Conservation (phyloP, 108 stramenopile species). For the Skeletonema marinoi region DNA sequence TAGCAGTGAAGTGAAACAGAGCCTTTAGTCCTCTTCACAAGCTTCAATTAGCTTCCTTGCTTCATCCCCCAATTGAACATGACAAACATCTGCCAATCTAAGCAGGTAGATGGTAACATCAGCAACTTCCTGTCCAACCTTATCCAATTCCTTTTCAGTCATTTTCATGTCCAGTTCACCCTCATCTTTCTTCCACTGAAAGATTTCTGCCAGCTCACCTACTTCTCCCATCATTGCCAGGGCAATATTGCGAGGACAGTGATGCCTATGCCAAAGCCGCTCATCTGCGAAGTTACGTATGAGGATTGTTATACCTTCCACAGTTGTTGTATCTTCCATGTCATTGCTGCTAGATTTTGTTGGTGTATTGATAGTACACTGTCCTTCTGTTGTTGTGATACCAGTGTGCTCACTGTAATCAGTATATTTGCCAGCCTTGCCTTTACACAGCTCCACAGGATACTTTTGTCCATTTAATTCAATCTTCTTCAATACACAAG, state of each 20-base stretch:
- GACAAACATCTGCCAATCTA: conserved; percentile 74
- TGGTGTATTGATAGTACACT: conserved; percentile 57
- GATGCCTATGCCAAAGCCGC: conserved; percentile 77
- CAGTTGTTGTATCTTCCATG: conserved; percentile 25
- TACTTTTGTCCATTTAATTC: conserved; percentile 81
- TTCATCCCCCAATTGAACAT: conserved; percentile 34
- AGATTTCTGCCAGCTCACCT: conserved; percentile 90
- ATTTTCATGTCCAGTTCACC: conserved; percentile 5
- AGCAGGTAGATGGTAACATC: conserved; percentile 93
- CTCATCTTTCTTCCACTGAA: conserved; percentile 83
- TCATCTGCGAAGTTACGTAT: conserved; percentile 71
- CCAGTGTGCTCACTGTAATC: conserved; percentile 77
- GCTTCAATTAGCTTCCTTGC: conserved; percentile 8
- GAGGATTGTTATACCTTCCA: conserved; percentile 33
- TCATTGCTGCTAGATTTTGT: conserved; percentile 17
- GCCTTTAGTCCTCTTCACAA: background rate
- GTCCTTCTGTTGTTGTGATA: conserved; percentile 73
- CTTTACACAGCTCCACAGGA: conserved; percentile 86
- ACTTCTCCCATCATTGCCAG: conserved; percentile 89
- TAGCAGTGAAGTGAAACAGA: background rate
- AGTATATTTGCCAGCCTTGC: conserved; percentile 80
- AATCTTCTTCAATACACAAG: conserved; percentile 69
- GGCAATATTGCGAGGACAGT: conserved; percentile 86
- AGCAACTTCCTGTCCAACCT: conserved; percentile 89
- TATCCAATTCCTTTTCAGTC: conserved; percentile 53